Conservation (phyloP, 2,329 filamentous ascomycete species). For the Paradendryphiella salina region DNA sequence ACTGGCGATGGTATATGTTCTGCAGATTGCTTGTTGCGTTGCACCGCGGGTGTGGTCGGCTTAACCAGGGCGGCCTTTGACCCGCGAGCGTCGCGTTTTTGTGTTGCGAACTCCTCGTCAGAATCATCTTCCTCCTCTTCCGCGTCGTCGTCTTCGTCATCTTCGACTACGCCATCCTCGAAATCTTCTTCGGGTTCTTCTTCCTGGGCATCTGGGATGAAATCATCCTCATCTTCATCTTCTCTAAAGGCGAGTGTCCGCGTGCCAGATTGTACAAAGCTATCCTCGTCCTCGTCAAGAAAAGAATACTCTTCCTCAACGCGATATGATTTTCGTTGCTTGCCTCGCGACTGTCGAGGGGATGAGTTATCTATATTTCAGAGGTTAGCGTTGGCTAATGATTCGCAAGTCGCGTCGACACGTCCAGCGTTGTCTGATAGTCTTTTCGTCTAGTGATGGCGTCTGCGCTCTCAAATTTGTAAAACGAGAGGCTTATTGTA, state of each 20-base stretch:
- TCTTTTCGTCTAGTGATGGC: not conserved
- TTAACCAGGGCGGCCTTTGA: conserved; percentile 11
- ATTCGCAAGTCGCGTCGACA: conserved; percentile 4
- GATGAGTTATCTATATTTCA: conserved; percentile 13
- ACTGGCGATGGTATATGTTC: conserved; percentile 13
- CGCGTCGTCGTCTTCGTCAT: conserved; percentile 42
- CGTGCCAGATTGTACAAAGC: conserved; percentile 9
- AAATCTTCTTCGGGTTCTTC: conserved; percentile 32
- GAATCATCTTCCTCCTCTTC: conserved; percentile 23
- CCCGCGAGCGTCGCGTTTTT: conserved; percentile 8
- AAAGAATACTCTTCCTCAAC: conserved; percentile 30
- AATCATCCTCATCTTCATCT: conserved; percentile 33
- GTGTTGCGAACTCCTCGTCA: conserved; percentile 16
- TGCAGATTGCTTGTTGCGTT: conserved; percentile 5
- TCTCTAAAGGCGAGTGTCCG: conserved; percentile 13
- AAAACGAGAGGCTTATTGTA: not conserved
- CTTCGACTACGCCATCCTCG: conserved; percentile 33
- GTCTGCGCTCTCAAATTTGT: not conserved
- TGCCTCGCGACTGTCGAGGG: conserved; percentile 29
- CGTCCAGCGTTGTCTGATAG: conserved; percentile 1
- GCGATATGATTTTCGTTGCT: conserved; percentile 23
- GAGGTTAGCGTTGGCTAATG: conserved; percentile 4
- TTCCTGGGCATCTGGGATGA: conserved; percentile 31
- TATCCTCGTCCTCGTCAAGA: conserved; percentile 29
- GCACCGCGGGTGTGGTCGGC: conserved; percentile 5